Percentiles rank a stretch among this genome's conserved stretches.
These are phyloP conservation scores for Cutaneotrichosporon spelunceum DNA, from an alignment of 1,284 basidiomycete genomes.

Conservation along the genomic window DNA sequence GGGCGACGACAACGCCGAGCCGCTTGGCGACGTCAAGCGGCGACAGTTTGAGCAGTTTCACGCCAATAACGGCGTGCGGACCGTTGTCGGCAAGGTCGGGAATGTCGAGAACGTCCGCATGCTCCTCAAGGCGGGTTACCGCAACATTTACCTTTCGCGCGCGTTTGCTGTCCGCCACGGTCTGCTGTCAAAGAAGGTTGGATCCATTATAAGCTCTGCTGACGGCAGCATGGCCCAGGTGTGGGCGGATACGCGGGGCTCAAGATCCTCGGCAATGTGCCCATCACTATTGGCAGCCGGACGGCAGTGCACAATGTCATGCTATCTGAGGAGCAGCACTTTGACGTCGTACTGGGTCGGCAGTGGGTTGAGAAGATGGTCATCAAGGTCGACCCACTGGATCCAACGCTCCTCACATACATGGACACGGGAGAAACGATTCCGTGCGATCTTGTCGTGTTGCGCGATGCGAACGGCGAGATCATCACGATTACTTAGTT, in stretches of 20 bases:
- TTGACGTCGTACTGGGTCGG: slow-evolving; percentile 91
- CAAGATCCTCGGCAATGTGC: slow-evolving; percentile 68
- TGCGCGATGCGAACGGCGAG: slow-evolving; percentile 69
- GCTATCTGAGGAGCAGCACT: slow-evolving; percentile 90
- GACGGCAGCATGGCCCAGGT: slow-evolving; percentile 38
- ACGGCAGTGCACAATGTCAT: slow-evolving; percentile 56
- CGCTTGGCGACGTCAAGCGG: slow-evolving; percentile 39
- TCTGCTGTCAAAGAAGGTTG: slow-evolving; percentile 67
- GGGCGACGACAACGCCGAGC: slow-evolving; percentile 47
- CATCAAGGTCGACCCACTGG: slow-evolving; percentile 71
- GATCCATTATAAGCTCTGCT: slow-evolving; percentile 6
- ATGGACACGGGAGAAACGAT: slow-evolving; percentile 93
- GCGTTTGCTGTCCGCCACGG: slow-evolving; percentile 85
- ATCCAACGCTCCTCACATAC: slow-evolving; percentile 82
- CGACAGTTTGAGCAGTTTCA: slow-evolving; percentile 61
- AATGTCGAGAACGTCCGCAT: slow-evolving; percentile 85
- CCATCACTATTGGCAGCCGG: slow-evolving; percentile 57
- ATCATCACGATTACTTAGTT: slow-evolving; percentile 77
- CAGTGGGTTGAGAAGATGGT: slow-evolving; percentile 90
- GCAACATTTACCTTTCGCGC: slow-evolving; percentile 91
- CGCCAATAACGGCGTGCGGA: slow-evolving; percentile 84
- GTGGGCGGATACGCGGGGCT: slow-evolving; percentile 49
- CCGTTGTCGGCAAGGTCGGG: slow-evolving; percentile 85
- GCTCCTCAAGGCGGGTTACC: slow-evolving; percentile 88
- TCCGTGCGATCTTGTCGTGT: slow-evolving; percentile 83